A percentile compares a stretch with the other conserved stretches of the same genome.
These are phyloP conservation scores for Phoenix roebelenii DNA, from an alignment of 176 grass and related monocot genomes.

Conservation along the genomic window DNA sequence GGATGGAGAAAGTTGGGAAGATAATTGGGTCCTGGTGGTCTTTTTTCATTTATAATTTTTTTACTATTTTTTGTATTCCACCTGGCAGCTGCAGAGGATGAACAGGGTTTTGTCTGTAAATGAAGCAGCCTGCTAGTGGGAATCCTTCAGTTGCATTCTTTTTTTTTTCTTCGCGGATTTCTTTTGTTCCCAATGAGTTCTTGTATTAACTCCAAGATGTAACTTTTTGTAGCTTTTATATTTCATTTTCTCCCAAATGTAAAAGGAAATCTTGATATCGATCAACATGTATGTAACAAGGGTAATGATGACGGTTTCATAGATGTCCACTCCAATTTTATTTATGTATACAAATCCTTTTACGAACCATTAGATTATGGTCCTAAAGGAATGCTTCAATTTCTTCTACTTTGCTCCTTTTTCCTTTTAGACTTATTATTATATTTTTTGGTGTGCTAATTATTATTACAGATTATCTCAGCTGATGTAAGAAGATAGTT, in stretches of 20 bases:
- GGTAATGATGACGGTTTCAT: background rate
- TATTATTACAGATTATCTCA: no score
- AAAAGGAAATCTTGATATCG: background rate
- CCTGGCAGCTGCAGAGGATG: background rate
- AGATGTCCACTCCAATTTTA: conserved; percentile 10
- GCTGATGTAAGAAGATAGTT: no score
- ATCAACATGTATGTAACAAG: conserved; percentile 1
- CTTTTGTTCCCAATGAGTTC: background rate
- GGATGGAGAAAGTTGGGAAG: conserved; percentile 38
- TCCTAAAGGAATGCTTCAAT: background rate
- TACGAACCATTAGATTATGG: background rate
- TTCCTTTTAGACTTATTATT: background rate
- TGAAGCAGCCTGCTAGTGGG: background rate
- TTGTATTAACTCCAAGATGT: conserved; percentile 1
- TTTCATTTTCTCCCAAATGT: background rate
- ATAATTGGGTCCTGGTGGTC: conserved; percentile 23
- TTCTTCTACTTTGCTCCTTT: conserved; percentile 11
- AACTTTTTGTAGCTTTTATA: background rate
- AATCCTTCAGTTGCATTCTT: background rate
- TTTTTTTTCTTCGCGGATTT: background rate
- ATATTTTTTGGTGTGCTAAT: no score
- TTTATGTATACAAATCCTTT: background rate
- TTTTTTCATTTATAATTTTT: background rate
- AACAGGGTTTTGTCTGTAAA: background rate
- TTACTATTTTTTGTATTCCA: conserved; percentile 16